Evolutionary conservation across 768 basidiomycete species (phyloP), one percentile per base, ranked within the genome.

Genomic region (Phaeotremella skinneri): DNA sequence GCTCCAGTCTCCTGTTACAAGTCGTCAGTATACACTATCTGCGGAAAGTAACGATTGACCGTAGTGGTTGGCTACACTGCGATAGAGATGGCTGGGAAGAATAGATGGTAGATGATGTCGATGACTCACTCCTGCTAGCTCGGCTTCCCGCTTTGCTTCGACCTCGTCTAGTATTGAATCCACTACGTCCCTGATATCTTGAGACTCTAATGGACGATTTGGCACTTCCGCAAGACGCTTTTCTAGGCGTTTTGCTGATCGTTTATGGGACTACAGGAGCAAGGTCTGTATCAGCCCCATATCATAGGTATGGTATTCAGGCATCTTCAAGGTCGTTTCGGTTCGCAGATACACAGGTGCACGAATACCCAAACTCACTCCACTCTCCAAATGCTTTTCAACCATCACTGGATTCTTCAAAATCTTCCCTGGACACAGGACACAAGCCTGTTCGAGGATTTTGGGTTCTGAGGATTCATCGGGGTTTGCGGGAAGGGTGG

Each of bases 401-500:
- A 58, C 53, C 59, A 70, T 67, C 11, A 62, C 52, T 2, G 67
- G 58, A 26, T 63, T 64, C 52, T 69, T 66, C 41, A 73, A 31
- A 3, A 60, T 32, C 52, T 64, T 66, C 7, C 61, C 61, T 2
- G 69, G 72, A 61, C 72, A 73, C 5, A 70, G 49, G 0, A 73
- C 64, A 42, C 72, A 73, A 20, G 56, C 59, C 21, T 45, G 20
- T n/a, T 55, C 45, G 16, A 37, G 14, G 29, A 37, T 49, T 43
- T 37, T 29, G 14, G 6, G 49, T 17, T 6, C 23, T 21, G 49
- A 14, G 14, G 50, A 29, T 26, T 50, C 30, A 2, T 48, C 52
- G 13, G 39, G 26, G 9, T 45, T 21, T 45, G 13, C 13, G 7
- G 34, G 34, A 6, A 13, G 11, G 7, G 11, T 13, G 4, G 51